phyloP scores from a whole-genome alignment of 192 early-diverging fungal species.

The Blastocladiella britannica region DNA sequence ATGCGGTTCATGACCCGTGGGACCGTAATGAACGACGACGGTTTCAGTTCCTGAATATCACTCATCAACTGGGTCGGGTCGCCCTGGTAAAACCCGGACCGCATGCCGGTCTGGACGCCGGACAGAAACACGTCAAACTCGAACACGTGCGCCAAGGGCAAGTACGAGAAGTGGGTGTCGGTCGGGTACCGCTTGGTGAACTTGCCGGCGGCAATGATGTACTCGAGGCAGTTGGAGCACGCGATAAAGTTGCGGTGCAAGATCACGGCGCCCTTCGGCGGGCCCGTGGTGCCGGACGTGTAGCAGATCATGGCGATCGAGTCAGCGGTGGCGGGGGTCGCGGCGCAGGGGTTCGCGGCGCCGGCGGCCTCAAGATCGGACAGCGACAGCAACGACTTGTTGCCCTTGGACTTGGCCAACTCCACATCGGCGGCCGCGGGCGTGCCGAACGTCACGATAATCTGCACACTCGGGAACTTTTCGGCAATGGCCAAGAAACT shows the following conservation, averaged over 20 bases:
- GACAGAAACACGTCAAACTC: constrained; percentile 40
- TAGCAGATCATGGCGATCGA: constrained; percentile 58
- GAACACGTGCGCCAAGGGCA: constrained; percentile 80
- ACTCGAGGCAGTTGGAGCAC: constrained; percentile 8
- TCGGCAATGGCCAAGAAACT: constrained; percentile 30
- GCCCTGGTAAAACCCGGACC: constrained; percentile 55
- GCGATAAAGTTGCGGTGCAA: constrained; percentile 50
- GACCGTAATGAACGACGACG: constrained; percentile 71
- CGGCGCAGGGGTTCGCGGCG: constrained; percentile 20
- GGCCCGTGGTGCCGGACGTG: constrained; percentile 70
- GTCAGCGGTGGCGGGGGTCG: constrained; percentile 33
- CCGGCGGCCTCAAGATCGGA: constrained; percentile 37
- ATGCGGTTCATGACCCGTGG: constrained; percentile 83
- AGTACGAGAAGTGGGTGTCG: constrained; percentile 35
- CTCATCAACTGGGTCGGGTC: constrained; percentile 51
- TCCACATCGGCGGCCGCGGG: constrained; percentile 9
- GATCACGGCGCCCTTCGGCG: constrained; percentile 53
- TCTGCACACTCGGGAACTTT: constrained; percentile 45
- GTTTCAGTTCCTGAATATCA: constrained; percentile 60
- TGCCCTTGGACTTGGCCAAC: constrained; percentile 41
- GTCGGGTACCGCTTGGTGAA: background rate
- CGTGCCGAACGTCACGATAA: constrained; percentile 50
- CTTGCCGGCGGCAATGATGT: constrained; percentile 6
- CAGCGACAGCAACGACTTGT: constrained; percentile 36
- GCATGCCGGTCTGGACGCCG: constrained; percentile 28